Conservation (phyloP, 305 asterid species). For the Fraxinus dipetala region DNA sequence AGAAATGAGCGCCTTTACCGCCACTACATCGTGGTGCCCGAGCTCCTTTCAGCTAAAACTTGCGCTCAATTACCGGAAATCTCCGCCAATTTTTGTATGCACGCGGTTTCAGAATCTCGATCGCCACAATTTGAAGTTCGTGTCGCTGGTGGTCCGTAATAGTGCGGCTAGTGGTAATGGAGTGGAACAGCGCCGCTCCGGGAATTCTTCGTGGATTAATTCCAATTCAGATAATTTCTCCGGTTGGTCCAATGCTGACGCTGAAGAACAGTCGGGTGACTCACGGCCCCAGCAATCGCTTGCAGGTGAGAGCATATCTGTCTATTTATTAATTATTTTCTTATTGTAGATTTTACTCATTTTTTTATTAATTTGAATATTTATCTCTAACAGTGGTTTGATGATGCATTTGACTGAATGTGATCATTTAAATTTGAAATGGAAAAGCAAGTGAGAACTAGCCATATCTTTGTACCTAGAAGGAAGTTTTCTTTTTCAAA, state of each 20-base stretch:
- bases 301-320: conserved; percentile 47
- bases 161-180: conserved; percentile 44
- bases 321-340: neutral
- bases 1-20: conserved; percentile 57
- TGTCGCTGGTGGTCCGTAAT: conserved; percentile 38
- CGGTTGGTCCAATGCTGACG: conserved; percentile 69
- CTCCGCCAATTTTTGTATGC: conserved; percentile 32
- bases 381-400: neutral
- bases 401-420: neutral
- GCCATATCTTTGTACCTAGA: neutral
- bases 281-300: conserved; percentile 46
- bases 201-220: conserved; percentile 48
- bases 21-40: conserved; percentile 70
- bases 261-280: conserved; percentile 38
- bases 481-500: neutral
- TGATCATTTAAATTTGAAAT: neutral
- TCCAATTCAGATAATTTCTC: conserved; percentile 57
- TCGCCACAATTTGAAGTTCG: conserved; percentile 39
- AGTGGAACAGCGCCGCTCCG: conserved; percentile 39
- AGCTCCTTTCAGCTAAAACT: conserved; percentile 81
- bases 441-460: neutral
- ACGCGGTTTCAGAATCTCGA: conserved; percentile 42
- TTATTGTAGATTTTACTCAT: neutral
- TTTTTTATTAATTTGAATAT: neutral
- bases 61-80: conserved; percentile 50